These are phyloP conservation scores for Suillus fuscotomentosus DNA, from an alignment of 768 basidiomycete genomes.

Conservation along the genomic window DNA sequence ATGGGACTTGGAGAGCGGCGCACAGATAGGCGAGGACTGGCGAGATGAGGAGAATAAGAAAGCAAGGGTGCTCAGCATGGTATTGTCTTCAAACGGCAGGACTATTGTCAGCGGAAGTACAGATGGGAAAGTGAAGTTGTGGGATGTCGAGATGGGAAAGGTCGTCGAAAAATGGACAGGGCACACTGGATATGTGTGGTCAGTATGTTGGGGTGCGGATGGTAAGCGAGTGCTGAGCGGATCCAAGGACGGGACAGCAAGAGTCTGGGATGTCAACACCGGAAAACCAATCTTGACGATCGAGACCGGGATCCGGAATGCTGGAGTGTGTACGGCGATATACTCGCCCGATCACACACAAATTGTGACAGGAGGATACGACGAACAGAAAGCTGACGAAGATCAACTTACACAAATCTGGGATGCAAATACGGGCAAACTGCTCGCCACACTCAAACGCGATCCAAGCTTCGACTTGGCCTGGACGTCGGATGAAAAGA, in stretches of 20 bases:
- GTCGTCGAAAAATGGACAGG: too few species aligned
- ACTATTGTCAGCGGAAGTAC: neutral
- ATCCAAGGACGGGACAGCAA: too few species aligned
- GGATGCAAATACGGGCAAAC: neutral
- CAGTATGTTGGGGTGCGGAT: too few species aligned
- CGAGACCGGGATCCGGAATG: too few species aligned
- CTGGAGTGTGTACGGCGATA: too few species aligned
- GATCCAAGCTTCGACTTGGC: neutral
- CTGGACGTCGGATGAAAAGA: neutral
- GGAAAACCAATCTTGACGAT: too few species aligned
- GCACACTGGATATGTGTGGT: too few species aligned
- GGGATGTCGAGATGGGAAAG: neutral
- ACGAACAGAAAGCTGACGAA: neutral
- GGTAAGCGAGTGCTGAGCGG: too few species aligned
- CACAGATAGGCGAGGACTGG: neutral
- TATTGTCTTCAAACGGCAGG: neutral
- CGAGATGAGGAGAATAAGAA: neutral
- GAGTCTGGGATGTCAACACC: too few species aligned
- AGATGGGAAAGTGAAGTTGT: neutral
- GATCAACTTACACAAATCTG: neutral
- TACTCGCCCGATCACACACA: neutral
- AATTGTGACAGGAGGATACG: neutral
- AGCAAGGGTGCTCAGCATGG: fast-evolving
- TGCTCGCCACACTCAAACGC: neutral
- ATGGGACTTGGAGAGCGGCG: neutral